Evolutionary conservation across 176 grass and related monocot species (phyloP).

Genomic region (Oryza punctata): DNA sequence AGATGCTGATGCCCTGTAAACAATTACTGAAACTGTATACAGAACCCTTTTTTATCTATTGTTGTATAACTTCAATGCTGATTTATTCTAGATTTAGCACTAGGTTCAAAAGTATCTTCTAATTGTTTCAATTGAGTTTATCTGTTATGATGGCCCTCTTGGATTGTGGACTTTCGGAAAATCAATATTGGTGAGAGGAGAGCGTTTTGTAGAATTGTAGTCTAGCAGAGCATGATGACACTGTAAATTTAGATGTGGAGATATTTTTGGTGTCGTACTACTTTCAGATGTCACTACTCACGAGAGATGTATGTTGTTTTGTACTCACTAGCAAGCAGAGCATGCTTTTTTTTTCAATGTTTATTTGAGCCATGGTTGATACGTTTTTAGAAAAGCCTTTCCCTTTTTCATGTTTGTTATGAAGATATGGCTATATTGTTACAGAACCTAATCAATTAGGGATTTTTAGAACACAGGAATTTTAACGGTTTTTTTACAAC

Average conservation of each 20-base stretch:
- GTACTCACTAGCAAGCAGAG: too few relatives aligned
- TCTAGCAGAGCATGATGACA: not conserved
- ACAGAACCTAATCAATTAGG: too few relatives aligned
- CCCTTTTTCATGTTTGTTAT: too few relatives aligned
- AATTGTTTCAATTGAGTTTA: conserved; percentile 21
- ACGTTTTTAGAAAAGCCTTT: too few relatives aligned
- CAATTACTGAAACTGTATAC: conserved; percentile 33
- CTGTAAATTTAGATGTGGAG: conserved; percentile 24
- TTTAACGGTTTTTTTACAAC: too few relatives aligned
- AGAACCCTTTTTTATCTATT: conserved; percentile 23
- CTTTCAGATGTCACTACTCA: not conserved
- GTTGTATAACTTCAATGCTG: conserved; percentile 25
- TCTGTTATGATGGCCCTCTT: not conserved
- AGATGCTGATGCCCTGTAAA: conserved; percentile 33
- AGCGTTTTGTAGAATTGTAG: conserved; percentile 16
- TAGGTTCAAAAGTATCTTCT: conserved; percentile 22
- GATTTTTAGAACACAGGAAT: too few relatives aligned
- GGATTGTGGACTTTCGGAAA: conserved; percentile 10
- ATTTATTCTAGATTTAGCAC: conserved; percentile 37
- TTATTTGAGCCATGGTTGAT: not conserved
- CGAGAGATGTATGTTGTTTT: not conserved
- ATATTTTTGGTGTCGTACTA: conserved; percentile 1
- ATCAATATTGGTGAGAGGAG: not conserved
- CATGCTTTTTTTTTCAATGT: not conserved
- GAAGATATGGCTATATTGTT: too few relatives aligned